Conservation (phyloP, 768 basidiomycete genomes). For the Panellus pusillus region DNA sequence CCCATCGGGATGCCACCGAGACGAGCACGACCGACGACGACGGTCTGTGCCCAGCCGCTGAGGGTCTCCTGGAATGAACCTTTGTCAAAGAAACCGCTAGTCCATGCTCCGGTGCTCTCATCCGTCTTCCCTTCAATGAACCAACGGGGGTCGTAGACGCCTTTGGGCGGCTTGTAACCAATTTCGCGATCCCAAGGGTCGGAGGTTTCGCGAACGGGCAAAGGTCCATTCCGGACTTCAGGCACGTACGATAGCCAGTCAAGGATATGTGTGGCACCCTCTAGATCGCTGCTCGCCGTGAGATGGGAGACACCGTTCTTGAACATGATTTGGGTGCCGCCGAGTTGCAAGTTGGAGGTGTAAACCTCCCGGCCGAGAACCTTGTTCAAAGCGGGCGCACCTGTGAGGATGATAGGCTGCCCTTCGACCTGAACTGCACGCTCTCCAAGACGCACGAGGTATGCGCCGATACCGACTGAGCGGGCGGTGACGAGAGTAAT, state of each 20-base stretch:
- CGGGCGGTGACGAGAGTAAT: conserved; percentile 98
- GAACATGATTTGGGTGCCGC: conserved; percentile 99
- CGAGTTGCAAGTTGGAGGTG: conserved; percentile 96
- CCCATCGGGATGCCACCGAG: conserved; percentile 97
- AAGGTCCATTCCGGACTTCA: conserved; percentile 70
- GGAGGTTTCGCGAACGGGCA: conserved; percentile 72
- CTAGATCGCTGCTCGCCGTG: conserved; percentile 91
- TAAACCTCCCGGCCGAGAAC: conserved; percentile 98
- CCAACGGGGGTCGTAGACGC: conserved; percentile 96
- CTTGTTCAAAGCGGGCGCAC: conserved; percentile 96
- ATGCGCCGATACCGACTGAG: conserved; percentile 98
- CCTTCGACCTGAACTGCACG: conserved; percentile 98
- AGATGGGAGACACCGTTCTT: conserved; percentile 99
- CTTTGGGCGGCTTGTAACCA: conserved; percentile 87
- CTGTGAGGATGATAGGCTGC: conserved; percentile 98
- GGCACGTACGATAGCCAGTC: conserved; percentile 96
- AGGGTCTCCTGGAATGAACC: conserved; percentile 98
- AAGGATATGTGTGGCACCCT: conserved; percentile 91
- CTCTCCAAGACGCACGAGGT: conserved; percentile 96
- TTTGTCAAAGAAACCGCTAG: conserved; percentile 94
- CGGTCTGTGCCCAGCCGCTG: conserved; percentile 99
- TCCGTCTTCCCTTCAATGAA: conserved; percentile 94
- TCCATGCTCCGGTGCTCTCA: conserved; percentile 73
- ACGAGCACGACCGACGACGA: conserved; percentile 94
- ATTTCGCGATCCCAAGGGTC: conserved; percentile 95